These are phyloP conservation scores for Zymoseptoria brevis DNA, from an alignment of 2,329 filamentous ascomycete genomes.

Conservation along the genomic window DNA sequence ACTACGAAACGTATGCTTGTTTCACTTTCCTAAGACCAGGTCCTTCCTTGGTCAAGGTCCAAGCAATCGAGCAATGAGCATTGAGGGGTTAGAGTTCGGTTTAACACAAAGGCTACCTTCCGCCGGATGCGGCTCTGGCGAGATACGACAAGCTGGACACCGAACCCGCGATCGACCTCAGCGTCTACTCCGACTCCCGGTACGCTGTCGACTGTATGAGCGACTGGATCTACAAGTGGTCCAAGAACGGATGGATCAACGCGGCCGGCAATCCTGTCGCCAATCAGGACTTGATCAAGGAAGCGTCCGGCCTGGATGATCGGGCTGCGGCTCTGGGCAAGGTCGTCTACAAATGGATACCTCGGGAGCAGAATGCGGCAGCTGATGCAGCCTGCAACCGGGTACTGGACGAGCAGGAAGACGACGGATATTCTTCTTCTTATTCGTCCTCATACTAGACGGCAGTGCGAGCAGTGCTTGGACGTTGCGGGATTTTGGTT, in stretches of 20 bases:
- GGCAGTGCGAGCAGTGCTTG: no score
- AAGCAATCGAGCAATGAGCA: no score
- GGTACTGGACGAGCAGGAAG: not conserved
- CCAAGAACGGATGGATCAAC: conserved; percentile 6
- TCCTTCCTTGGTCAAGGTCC: no score
- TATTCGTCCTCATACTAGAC: no score
- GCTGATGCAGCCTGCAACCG: conserved; percentile 1
- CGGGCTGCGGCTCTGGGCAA: no score
- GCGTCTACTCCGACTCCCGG: conserved; percentile 7
- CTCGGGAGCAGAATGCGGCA: not conserved
- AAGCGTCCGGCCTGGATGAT: conserved; percentile 4
- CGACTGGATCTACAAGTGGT: conserved; percentile 7
- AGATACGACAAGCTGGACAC: not conserved
- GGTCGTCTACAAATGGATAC: conserved; percentile 7
- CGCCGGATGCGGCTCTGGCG: no score
- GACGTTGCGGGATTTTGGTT: no score
- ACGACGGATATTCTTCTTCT: no score
- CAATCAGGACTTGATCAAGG: conserved; percentile 5
- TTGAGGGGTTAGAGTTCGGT: no score
- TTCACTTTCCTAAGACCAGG: no score
- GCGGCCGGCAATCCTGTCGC: conserved; percentile 1
- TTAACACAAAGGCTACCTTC: no score
- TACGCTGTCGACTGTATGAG: conserved; percentile 9
- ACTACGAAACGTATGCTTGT: no score
- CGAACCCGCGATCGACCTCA: not conserved